Evolutionary conservation across 495 filamentous ascomycete species (phyloP).

Genomic region (Hyaloscypha bicolor): DNA sequence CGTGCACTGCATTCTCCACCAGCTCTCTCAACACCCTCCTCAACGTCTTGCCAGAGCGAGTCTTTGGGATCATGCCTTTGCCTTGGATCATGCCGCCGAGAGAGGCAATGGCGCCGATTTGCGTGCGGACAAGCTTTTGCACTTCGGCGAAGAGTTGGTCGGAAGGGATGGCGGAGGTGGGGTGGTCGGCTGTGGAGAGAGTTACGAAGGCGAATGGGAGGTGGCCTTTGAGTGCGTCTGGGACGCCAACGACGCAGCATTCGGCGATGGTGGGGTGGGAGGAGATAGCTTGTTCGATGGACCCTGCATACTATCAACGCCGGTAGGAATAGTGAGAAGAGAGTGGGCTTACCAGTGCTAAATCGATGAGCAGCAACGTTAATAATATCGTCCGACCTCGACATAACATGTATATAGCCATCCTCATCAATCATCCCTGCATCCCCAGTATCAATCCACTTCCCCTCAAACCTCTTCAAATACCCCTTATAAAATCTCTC

Average conservation of each 20-base stretch:
- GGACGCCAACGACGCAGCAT: conserved; percentile 82
- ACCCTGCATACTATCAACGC: conserved; percentile 45
- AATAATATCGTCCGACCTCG: conserved; percentile 87
- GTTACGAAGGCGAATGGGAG: conserved; percentile 89
- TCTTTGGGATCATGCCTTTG: conserved; percentile 90
- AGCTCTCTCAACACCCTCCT: conserved; percentile 79
- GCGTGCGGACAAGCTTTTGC: conserved; percentile 68
- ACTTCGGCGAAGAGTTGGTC: conserved; percentile 53
- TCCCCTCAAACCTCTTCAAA: conserved; percentile 73
- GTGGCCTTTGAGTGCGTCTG: conserved; percentile 84
- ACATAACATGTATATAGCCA: conserved; percentile 86
- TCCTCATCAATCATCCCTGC: conserved; percentile 82
- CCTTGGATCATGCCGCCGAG: conserved; percentile 84
- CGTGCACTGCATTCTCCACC: conserved; percentile 65
- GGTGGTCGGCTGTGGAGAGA: conserved; percentile 50
- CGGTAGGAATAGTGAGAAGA: not conserved
- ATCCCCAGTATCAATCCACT: conserved; percentile 90
- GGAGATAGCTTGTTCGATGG: conserved; percentile 88
- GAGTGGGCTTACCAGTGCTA: conserved; percentile 67
- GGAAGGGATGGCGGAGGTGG: conserved; percentile 46
- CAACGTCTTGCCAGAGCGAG: conserved; percentile 84
- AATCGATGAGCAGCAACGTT: conserved; percentile 95
- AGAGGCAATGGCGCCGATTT: conserved; percentile 85
- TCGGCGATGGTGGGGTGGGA: conserved; percentile 77
- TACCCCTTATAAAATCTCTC: conserved; percentile 83